A percentile compares a stretch with the other conserved stretches of the same genome.
These are phyloP conservation scores for Ophiostoma ulmi DNA, from an alignment of 2,329 filamentous ascomycete genomes.

Conservation along the genomic window DNA sequence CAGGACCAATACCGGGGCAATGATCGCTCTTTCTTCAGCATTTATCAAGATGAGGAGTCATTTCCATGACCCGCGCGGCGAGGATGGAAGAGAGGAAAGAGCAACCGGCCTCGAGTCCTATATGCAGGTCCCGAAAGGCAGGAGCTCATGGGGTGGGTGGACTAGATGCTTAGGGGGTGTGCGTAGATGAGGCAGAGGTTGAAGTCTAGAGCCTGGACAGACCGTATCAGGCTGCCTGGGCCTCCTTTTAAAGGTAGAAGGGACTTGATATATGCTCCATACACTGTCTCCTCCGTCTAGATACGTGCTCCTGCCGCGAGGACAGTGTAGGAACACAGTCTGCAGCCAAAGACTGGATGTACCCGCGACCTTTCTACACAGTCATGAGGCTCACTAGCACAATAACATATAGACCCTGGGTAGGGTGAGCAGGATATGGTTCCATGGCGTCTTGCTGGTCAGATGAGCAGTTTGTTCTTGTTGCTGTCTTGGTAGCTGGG, in stretches of 20 bases:
- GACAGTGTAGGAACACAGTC: neutral
- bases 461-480: neutral
- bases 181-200: neutral
- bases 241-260: neutral
- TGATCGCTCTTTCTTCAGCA: neutral
- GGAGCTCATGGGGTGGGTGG: neutral
- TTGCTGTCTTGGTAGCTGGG: neutral
- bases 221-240: neutral
- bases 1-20: neutral
- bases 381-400: neutral
- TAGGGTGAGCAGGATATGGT: neutral
- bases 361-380: neutral
- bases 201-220: neutral
- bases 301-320: neutral
- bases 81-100: constrained; percentile 10
- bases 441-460: neutral
- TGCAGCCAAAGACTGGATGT: neutral
- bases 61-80: no score
- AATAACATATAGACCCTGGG: neutral
- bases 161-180: neutral
- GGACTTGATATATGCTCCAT: neutral
- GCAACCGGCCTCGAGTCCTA: constrained; percentile 11
- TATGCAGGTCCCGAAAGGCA: neutral
- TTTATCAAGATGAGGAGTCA: neutral
- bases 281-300: neutral